Percentiles rank a stretch among this genome's conserved stretches.
Conservation (phyloP, 208 protist genomes). For the Leishmania tropica region DNA sequence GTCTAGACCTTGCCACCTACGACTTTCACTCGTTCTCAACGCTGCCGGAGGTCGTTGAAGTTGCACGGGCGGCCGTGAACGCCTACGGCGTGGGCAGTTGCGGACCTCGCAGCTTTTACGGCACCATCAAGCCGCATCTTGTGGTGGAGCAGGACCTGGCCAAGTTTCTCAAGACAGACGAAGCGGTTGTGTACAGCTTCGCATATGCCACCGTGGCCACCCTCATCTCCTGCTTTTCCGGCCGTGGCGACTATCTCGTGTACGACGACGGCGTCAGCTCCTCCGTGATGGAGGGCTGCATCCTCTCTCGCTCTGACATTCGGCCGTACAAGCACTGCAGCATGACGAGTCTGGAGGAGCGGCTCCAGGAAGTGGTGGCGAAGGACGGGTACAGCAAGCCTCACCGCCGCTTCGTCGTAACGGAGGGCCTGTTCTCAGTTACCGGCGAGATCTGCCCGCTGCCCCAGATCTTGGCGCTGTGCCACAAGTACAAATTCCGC, state of each 20-base stretch:
- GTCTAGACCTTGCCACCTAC: conserved; percentile 91
- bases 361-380: conserved; percentile 73
- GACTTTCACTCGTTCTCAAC: conserved; percentile 95
- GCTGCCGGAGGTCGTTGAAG: conserved; percentile 73
- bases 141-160: conserved; percentile 92
- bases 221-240: conserved; percentile 95
- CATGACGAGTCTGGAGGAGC: conserved; percentile 90
- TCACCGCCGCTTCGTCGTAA: conserved; percentile 93
- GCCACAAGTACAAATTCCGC: conserved; percentile 94
- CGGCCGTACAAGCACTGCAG: conserved; percentile 96
- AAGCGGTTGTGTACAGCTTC: conserved; percentile 95
- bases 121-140: conserved; percentile 96
- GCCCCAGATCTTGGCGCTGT: conserved; percentile 90
- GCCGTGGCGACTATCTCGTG: conserved; percentile 93
- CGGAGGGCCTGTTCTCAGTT: conserved; percentile 95
- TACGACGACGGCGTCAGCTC: conserved; percentile 87
- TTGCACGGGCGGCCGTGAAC: conserved; percentile 83
- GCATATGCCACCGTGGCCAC: conserved; percentile 95
- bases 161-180: conserved; percentile 89
- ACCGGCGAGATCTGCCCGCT: conserved; percentile 90
- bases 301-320: conserved; percentile 88
- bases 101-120: conserved; percentile 98
- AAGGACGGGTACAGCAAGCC: conserved; percentile 71
- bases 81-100: conserved; percentile 98
- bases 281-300: conserved; percentile 86